These are phyloP conservation scores for Trichophyton simii DNA, from an alignment of 2,329 filamentous ascomycete species.

Conservation along the genomic window DNA sequence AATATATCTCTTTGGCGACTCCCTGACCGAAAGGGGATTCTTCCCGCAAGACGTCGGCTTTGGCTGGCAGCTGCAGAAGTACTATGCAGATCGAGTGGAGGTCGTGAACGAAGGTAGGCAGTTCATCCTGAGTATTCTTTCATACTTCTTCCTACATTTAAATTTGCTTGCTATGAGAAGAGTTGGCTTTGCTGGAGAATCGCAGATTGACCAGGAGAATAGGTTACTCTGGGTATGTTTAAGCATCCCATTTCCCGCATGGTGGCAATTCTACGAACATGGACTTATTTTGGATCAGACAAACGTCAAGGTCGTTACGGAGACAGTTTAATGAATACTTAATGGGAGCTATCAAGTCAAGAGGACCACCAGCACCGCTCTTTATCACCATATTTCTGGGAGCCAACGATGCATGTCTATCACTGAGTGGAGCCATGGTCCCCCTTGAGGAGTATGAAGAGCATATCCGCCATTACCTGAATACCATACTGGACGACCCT, in stretches of 20 bases:
- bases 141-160: neutral
- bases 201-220: neutral
- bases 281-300: slow-evolving; percentile 2
- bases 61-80: slow-evolving; percentile 12
- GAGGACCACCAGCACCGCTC: slow-evolving; percentile 18
- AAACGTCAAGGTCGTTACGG: slow-evolving; percentile 13
- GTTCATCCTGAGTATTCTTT: neutral
- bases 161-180: too few relatives aligned
- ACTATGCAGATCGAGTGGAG: slow-evolving; percentile 15
- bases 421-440: slow-evolving; percentile 18
- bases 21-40: slow-evolving; percentile 14
- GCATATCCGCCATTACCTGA: slow-evolving; percentile 26
- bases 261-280: neutral
- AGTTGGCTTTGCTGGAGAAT: neutral
- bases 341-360: slow-evolving; percentile 8
- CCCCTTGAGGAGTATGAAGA: slow-evolving; percentile 23
- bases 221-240: slow-evolving; percentile 14
- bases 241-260: neutral
- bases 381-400: slow-evolving; percentile 31
- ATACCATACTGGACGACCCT: slow-evolving; percentile 23
- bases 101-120: slow-evolving; percentile 15
- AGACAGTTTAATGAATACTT: slow-evolving; percentile 10
- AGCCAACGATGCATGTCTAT: slow-evolving; percentile 28
- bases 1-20: slow-evolving; percentile 17
- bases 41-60: slow-evolving; percentile 13